Base-by-base conservation (phyloP, 331 rosid species). In the Spiraea crenata region DNA sequence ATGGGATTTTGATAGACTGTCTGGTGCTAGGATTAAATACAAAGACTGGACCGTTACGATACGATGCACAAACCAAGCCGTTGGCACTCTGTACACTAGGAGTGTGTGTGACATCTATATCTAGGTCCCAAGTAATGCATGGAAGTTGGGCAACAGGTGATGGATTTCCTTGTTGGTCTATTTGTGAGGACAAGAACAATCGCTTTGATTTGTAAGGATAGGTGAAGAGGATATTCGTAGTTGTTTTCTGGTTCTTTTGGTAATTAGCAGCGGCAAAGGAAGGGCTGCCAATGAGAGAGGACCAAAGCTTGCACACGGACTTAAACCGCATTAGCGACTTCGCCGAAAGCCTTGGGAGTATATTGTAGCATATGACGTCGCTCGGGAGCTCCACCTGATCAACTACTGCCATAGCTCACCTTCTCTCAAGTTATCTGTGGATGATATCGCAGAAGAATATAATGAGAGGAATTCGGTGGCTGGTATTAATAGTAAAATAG, bases 251-350 rank as follows among this genome's bases (percentile, higher is more conserved):
- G 31, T 25, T 25, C 31, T 25, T 25, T 25, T 25, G 31, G 31
- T 25, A 25, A 25, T 25, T 25, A 25, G 57, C 44, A 0, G 45
- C 0, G 51, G 9, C 46, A 15, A 50, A n/a, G n/a, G n/a, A n/a
- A n/a, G n/a, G n/a, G n/a, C n/a, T n/a, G n/a, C n/a, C n/a, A n/a
- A 20, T 47, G 55, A 69, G 48, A 17, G 65, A 9, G 25, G 13
- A 16, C 75, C 74, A 61, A 6, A 40, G 8, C 49, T 61, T 69
- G 64, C 75, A 9, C 6, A 76, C 58, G 7, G 15, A 61, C 64
- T 25, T 31, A 62, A 69, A 76, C 4, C 65, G 70, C 13, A 69
- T 17, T 11, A 51, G 25, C 3, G 75, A n/a, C n/a, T n/a, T n/a
- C n/a, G n/a, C n/a, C n/a, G n/a, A n/a, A n/a, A n/a, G n/a, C n/a